phyloP scores from a whole-genome alignment of 805 yeast species.

The Yueomyces sinensis region DNA sequence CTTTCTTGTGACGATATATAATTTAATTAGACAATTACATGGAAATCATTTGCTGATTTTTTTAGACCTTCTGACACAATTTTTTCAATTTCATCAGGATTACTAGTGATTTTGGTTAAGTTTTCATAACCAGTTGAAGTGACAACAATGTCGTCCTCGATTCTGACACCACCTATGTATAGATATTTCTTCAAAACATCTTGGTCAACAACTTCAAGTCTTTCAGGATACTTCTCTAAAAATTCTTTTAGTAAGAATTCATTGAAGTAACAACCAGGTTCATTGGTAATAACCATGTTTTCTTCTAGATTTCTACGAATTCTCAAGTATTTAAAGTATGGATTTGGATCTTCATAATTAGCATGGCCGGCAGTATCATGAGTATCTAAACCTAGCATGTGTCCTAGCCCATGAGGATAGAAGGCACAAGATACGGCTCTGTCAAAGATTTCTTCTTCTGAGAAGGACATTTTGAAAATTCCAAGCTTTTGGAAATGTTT shows the following conservation, averaged over 20 bases:
- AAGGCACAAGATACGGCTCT: constrained; percentile 66
- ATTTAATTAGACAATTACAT: constrained; percentile 28
- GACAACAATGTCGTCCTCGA: constrained; percentile 83
- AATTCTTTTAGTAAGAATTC: constrained; percentile 63
- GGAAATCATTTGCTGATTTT: constrained; percentile 53
- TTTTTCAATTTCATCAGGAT: constrained; percentile 66
- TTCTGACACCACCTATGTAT: constrained; percentile 93
- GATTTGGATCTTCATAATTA: constrained; percentile 73
- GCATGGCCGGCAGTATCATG: constrained; percentile 92
- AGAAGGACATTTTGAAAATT: constrained; percentile 45
- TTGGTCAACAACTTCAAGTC: constrained; percentile 45
- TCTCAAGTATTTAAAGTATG: constrained; percentile 63
- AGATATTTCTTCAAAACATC: constrained; percentile 63
- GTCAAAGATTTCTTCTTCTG: constrained; percentile 52
- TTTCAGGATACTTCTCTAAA: constrained; percentile 31
- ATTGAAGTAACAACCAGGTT: constrained; percentile 89
- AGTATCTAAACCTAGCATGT: constrained; percentile 84
- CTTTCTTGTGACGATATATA: constrained; percentile 5
- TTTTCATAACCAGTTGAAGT: constrained; percentile 69
- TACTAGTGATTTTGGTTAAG: constrained; percentile 71
- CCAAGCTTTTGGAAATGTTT: constrained; percentile 62
- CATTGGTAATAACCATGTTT: constrained; percentile 86
- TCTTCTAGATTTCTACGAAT: constrained; percentile 56
- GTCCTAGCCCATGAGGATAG: constrained; percentile 95
- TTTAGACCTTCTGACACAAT: constrained; percentile 62